These are phyloP conservation scores for Candida pseudofarinosa DNA, from an alignment of 805 yeast species.

Conservation along the genomic window DNA sequence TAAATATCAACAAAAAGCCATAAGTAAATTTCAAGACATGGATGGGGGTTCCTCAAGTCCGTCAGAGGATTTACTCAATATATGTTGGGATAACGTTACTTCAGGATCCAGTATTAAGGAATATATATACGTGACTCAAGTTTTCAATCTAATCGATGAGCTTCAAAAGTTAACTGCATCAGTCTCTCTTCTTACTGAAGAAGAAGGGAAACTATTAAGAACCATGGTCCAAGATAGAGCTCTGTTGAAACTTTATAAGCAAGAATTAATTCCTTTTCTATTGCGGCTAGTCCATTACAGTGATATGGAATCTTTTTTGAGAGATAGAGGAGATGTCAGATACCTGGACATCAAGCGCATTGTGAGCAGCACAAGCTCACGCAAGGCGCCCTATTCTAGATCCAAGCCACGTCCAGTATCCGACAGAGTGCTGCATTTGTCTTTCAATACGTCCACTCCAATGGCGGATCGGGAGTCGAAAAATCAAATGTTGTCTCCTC, in stretches of 20 bases:
- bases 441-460: slow-evolving; percentile 2
- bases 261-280: slow-evolving; percentile 21
- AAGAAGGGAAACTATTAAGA: slow-evolving; percentile 13
- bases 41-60: not conserved
- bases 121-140: slow-evolving; percentile 20
- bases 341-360: slow-evolving; percentile 4
- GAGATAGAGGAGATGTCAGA: slow-evolving; percentile 16
- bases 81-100: slow-evolving; percentile 16
- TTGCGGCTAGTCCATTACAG: slow-evolving; percentile 17
- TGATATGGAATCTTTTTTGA: slow-evolving; percentile 17
- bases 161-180: slow-evolving; percentile 16
- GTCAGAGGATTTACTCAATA: slow-evolving; percentile 15
- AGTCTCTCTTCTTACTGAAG: slow-evolving; percentile 13
- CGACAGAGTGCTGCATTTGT: not conserved
- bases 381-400: slow-evolving; percentile 1
- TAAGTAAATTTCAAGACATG: not conserved
- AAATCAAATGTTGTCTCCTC: slow-evolving; percentile 3
- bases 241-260: slow-evolving; percentile 16
- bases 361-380: slow-evolving; percentile 1
- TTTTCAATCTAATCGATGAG: slow-evolving; percentile 16
- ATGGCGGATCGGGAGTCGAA: not conserved
- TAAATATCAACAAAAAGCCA: not conserved
- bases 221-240: slow-evolving; percentile 16
- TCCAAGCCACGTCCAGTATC: slow-evolving; percentile 1
- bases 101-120: slow-evolving; percentile 8